Evolutionary conservation across 2,329 filamentous ascomycete species (phyloP), one percentile per base, ranked within the genome.

Genomic region (Myriangium duriaei): DNA sequence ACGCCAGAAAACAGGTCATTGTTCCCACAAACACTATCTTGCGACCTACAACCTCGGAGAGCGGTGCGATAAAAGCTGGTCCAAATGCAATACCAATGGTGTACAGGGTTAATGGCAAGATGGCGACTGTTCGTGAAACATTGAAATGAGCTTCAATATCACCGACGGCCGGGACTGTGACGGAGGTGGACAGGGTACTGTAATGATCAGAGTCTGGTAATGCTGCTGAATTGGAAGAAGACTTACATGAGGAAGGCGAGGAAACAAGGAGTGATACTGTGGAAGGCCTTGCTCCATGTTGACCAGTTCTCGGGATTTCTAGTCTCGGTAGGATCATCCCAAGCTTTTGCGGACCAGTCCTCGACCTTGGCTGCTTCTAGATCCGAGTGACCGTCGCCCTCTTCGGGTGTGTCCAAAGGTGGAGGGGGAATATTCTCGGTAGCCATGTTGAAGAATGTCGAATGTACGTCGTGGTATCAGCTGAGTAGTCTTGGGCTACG

Each of bases 41-140:
- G 7, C 45, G 37, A 11, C 45, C 45, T n/a, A 41, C 45, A n/a
- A 47, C 17, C 16, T 48, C 46, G 5, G 35, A 44, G 4, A 62
- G 40, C 0, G 59, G 60, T 9, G 58, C 59, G 28, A 62, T 57
- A 21, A 45, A 32, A 15, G 43, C 37, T 4, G 43, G 43, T 11
- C 44, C 43, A 30, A 40, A 41, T 11, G 32, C 41, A 16, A 40
- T 36, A 18, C 43, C 43, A 5, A 45, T 30, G 12, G 43, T 37
- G 31, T 45, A 45, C 11, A 45, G 38, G 7, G 43, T 44, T 7
- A 45, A 32, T 3, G 36, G 36, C 9, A 38, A 15, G 13, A 38
- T 26, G 12, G 24, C 16, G 11, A 15, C 12, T 11, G 36, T 38
- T n/a, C 28, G 18, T 5, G 15, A 19, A 2, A 32, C 15, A 4